These are phyloP conservation scores for Tulasnella sp. DNA, from an alignment of 768 basidiomycete species.

Conservation along the genomic window DNA sequence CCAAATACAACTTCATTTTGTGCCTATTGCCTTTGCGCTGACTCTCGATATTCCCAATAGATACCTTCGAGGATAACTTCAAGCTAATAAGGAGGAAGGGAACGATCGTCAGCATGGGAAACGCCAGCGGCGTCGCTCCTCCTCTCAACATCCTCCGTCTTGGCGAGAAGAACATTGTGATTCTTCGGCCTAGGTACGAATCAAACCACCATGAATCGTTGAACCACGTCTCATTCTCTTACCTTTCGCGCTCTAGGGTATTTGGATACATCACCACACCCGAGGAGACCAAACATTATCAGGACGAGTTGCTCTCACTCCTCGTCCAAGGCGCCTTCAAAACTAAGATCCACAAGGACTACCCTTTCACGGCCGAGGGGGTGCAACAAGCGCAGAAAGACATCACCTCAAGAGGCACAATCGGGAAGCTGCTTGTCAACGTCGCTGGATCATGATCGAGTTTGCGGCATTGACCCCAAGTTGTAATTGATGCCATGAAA, in stretches of 20 bases:
- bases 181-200: conserved; percentile 69
- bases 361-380: conserved; percentile 74
- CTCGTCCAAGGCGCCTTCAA: conserved; percentile 50
- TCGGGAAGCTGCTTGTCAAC: conserved; percentile 79
- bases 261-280: conserved; percentile 60
- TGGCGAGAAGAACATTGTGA: conserved; percentile 67
- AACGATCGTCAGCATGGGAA: conserved; percentile 82
- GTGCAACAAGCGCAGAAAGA: conserved; percentile 67
- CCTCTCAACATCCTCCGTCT: conserved; percentile 68
- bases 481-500: too few relatives aligned
- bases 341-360: conserved; percentile 63
- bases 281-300: conserved; percentile 61
- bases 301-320: conserved; percentile 49
- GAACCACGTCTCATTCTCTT: too few relatives aligned
- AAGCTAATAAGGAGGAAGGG: conserved; percentile 75
- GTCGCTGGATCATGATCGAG: too few relatives aligned
- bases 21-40: too few relatives aligned
- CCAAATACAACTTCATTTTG: too few relatives aligned
- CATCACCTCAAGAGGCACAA: conserved; percentile 62
- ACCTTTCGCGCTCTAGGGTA: conserved; percentile 44
- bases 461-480: too few relatives aligned
- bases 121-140: conserved; percentile 76
- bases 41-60: conserved; percentile 28
- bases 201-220: too few relatives aligned
- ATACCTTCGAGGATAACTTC: conserved; percentile 59